Evolutionary conservation across 164 flowering plant species (phyloP).

Genomic region (Berberis vulgaris): DNA sequence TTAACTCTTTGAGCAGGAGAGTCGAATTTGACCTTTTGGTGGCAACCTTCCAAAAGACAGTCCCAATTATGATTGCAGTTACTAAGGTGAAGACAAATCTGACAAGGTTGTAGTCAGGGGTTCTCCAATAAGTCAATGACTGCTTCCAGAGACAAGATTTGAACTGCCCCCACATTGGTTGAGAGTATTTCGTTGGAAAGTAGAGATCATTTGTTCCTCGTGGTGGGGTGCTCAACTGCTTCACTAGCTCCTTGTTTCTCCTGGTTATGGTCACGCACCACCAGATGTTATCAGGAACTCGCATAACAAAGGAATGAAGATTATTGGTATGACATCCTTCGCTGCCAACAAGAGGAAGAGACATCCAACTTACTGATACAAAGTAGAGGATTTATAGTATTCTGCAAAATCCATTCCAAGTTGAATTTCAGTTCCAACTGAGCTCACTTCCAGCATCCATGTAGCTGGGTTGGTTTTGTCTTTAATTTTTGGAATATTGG

Average conservation of each 20-base stretch:
- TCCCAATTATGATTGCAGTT: constrained; percentile 59
- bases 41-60: constrained; percentile 73
- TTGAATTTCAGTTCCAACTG: constrained; percentile 50
- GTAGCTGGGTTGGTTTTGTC: constrained; percentile 74
- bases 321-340: not conserved
- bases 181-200: constrained; percentile 54
- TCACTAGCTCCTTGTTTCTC: constrained; percentile 57
- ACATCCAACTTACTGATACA: constrained; percentile 40
- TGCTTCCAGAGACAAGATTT: constrained; percentile 86
- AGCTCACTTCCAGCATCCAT: constrained; percentile 89
- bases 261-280: constrained; percentile 21
- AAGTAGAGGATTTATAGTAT: constrained; percentile 49
- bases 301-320: not conserved
- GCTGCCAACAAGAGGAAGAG: not conserved
- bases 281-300: not conserved
- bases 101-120: constrained; percentile 73
- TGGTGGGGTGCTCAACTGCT: constrained; percentile 49
- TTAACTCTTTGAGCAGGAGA: not conserved
- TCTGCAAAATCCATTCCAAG: constrained; percentile 71
- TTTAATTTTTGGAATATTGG: constrained; percentile 58
- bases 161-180: constrained; percentile 55
- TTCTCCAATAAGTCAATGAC: constrained; percentile 89
- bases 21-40: constrained; percentile 32
- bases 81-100: constrained; percentile 58
- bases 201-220: constrained; percentile 41